Evolutionary conservation across 768 basidiomycete species (phyloP).

Genomic region (Rubroboletus pulcherrimus): DNA sequence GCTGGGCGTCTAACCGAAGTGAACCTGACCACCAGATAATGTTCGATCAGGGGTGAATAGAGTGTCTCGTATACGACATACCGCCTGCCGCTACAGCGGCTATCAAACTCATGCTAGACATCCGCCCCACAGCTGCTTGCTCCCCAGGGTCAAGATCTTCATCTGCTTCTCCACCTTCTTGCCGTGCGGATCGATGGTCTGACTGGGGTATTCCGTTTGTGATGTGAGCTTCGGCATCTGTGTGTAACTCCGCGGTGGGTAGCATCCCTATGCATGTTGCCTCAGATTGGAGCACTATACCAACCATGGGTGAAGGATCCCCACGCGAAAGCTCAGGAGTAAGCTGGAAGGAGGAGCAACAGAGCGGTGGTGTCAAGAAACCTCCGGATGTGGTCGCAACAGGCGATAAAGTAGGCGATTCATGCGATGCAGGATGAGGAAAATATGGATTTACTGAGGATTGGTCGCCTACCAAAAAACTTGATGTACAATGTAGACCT

Average conservation of each 20-base stretch:
- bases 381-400: conserved; percentile 19
- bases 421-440: conserved; percentile 36
- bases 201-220: conserved; percentile 12
- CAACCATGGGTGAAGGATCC: conserved; percentile 14
- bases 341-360: conserved; percentile 16
- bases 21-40: conserved; percentile 39
- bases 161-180: conserved; percentile 29
- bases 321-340: conserved; percentile 10
- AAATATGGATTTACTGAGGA: conserved; percentile 50
- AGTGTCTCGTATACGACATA: conserved; percentile 33
- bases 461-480: conserved; percentile 5
- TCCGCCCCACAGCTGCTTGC: conserved; percentile 79
- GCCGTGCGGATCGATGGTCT: conserved; percentile 15
- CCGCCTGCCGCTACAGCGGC: conserved; percentile 81
- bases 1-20: conserved; percentile 51
- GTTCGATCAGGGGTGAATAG: conserved; percentile 4
- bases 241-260: conserved; percentile 5
- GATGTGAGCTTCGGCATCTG: conserved; percentile 6
- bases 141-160: conserved; percentile 46
- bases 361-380: conserved; percentile 8
- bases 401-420: conserved; percentile 27
- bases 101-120: conserved; percentile 92
- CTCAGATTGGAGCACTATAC: conserved; percentile 17
- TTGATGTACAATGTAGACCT: conserved; percentile 12
- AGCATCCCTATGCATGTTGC: conserved; percentile 2